Conservation (phyloP, 805 yeast species). For the Pichia rugopelliculosa region DNA sequence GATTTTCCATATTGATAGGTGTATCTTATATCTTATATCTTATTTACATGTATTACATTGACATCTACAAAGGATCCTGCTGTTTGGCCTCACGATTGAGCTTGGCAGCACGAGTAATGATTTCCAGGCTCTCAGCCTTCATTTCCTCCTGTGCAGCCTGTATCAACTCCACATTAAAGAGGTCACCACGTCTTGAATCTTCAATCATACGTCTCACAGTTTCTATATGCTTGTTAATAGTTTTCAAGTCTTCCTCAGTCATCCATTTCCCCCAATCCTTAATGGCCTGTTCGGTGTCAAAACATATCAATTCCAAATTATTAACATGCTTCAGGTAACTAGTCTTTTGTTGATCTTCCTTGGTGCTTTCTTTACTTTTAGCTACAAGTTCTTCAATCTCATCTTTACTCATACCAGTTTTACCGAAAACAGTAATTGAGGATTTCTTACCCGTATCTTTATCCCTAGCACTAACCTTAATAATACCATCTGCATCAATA, state of each 20-base stretch:
- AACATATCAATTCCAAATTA: constrained; percentile 36
- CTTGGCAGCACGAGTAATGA: constrained; percentile 24
- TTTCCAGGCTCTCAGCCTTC: constrained; percentile 22
- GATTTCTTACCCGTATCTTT: constrained; percentile 91
- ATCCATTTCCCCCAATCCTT: constrained; percentile 19
- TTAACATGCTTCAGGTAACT: constrained; percentile 69
- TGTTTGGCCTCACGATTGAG: constrained; percentile 12
- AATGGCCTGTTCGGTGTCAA: constrained; percentile 31
- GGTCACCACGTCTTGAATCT: constrained; percentile 25
- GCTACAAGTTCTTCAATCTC: constrained; percentile 88
- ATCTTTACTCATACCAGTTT: constrained; percentile 83
- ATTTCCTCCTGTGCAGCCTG: constrained; percentile 31
- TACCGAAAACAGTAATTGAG: constrained; percentile 92
- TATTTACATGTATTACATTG: background rate
- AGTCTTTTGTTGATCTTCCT: constrained; percentile 48
- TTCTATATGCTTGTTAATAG: constrained; percentile 16
- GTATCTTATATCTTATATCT: too few species aligned
- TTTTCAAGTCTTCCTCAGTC: constrained; percentile 10
- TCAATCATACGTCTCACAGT: constrained; percentile 24
- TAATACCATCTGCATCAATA: constrained; percentile 94
- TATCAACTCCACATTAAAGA: constrained; percentile 24
- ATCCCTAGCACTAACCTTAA: constrained; percentile 91
- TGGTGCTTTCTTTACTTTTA: constrained; percentile 84
- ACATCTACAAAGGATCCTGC: background rate
- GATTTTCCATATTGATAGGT: too few species aligned